A percentile compares a stretch with the other conserved stretches of the same genome.
Conservation (phyloP, 352 stramenopile species). For the Pythium pyrilobum region DNA sequence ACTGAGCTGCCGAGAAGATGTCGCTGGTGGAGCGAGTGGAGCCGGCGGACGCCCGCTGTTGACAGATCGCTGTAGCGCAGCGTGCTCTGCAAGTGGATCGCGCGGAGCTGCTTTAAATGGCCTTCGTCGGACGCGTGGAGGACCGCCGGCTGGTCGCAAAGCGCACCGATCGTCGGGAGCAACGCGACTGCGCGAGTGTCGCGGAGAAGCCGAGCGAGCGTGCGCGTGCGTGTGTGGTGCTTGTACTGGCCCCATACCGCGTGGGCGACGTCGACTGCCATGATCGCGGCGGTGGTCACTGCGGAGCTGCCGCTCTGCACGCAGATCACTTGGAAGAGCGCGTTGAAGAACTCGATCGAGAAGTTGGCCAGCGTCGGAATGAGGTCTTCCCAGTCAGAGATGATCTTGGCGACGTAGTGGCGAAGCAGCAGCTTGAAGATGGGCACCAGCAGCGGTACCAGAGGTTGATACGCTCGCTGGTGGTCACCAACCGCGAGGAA, state of each 20-base stretch:
- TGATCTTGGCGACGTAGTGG: background rate
- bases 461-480: background rate
- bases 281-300: constrained; percentile 16
- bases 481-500: background rate
- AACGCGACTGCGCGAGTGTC: background rate
- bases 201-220: background rate
- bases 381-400: constrained; percentile 21
- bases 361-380: constrained; percentile 23
- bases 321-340: constrained; percentile 23
- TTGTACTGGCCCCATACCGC: background rate
- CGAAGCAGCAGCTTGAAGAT: background rate
- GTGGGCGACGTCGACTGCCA: background rate
- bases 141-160: background rate
- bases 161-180: background rate
- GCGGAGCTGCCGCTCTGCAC: constrained; percentile 26
- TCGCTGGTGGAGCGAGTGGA: too few species aligned
- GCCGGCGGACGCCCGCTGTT: too few species aligned
- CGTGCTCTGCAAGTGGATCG: background rate
- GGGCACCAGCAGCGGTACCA: background rate
- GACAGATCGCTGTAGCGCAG: background rate
- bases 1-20: too few species aligned
- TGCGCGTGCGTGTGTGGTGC: background rate
- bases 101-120: background rate
- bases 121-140: too few species aligned
- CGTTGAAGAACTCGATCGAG: constrained; percentile 31